Conservation (phyloP, 2,329 filamentous ascomycete species). For the Pochonia chlamydosporia region DNA sequence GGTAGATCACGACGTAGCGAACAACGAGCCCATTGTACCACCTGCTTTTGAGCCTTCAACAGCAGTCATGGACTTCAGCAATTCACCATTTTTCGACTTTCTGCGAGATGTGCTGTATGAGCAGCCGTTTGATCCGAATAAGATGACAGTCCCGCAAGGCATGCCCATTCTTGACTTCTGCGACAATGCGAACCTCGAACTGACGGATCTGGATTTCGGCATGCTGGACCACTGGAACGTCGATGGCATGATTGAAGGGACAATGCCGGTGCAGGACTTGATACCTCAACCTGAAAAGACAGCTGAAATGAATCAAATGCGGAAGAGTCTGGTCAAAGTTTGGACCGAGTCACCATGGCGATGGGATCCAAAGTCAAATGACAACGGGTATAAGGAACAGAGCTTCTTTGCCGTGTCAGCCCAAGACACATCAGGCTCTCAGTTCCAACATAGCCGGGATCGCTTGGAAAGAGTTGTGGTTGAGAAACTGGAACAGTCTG, state of each 20-base stretch:
- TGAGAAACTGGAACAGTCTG: conserved; percentile 39
- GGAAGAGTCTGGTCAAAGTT: conserved; percentile 40
- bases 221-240: conserved; percentile 44
- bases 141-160: conserved; percentile 32
- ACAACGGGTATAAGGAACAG: conserved; percentile 39
- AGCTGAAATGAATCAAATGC: conserved; percentile 38
- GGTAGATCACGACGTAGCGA: conserved; percentile 8
- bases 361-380: conserved; percentile 39
- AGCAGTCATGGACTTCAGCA: conserved; percentile 22
- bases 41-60: conserved; percentile 1
- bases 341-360: conserved; percentile 47
- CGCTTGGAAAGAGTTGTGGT: conserved; percentile 33
- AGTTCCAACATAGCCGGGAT: conserved; percentile 32
- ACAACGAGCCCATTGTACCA: conserved; percentile 2
- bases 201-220: conserved; percentile 47
- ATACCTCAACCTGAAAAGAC: conserved; percentile 28
- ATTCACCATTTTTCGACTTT: conserved; percentile 43
- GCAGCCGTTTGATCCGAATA: conserved; percentile 31
- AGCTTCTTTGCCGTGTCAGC: conserved; percentile 37
- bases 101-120: conserved; percentile 45
- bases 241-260: conserved; percentile 24
- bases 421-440: conserved; percentile 29
- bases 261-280: conserved; percentile 16
- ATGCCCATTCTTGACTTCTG: conserved; percentile 44
- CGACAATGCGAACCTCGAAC: conserved; percentile 41